Conservation (phyloP, 2,329 filamentous ascomycete species). For the Blumeria graminis region DNA sequence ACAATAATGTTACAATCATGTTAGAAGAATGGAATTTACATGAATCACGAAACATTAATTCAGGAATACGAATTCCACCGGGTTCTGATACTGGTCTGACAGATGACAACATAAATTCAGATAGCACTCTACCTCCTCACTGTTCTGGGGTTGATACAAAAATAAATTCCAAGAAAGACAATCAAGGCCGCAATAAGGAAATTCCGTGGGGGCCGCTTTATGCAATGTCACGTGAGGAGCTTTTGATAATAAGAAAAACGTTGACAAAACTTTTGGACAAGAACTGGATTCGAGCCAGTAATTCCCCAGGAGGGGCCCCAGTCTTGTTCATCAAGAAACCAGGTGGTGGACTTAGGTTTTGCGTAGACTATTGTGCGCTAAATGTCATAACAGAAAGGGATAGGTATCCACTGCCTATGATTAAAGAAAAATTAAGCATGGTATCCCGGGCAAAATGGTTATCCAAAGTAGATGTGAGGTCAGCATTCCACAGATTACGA, state of each 20-base stretch:
- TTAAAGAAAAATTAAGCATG: neutral
- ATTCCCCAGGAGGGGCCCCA: neutral
- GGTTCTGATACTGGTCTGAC: no score
- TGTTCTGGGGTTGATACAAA: neutral
- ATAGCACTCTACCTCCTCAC: neutral
- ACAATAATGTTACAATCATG: no score
- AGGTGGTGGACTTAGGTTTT: slow-evolving; percentile 1
- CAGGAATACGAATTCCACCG: no score
- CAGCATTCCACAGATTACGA: slow-evolving; percentile 1
- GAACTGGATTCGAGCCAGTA: slow-evolving; percentile 1
- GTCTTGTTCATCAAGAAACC: slow-evolving; percentile 1
- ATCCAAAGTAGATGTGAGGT: neutral
- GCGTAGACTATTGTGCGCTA: slow-evolving; percentile 2
- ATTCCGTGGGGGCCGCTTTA: neutral
- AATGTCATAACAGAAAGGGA: slow-evolving; percentile 3
- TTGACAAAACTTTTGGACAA: neutral
- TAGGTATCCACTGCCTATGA: neutral
- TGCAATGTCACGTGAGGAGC: neutral
- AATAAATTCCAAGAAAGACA: neutral
- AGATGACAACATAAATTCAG: neutral
- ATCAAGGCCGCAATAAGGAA: neutral
- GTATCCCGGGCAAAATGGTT: neutral
- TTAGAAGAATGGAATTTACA: no score
- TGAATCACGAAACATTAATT: no score
- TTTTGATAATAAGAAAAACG: neutral